Evolutionary conservation across 2,329 filamentous ascomycete species (phyloP), one percentile per base, ranked within the genome.

Genomic region (Phialophora verrucosa): DNA sequence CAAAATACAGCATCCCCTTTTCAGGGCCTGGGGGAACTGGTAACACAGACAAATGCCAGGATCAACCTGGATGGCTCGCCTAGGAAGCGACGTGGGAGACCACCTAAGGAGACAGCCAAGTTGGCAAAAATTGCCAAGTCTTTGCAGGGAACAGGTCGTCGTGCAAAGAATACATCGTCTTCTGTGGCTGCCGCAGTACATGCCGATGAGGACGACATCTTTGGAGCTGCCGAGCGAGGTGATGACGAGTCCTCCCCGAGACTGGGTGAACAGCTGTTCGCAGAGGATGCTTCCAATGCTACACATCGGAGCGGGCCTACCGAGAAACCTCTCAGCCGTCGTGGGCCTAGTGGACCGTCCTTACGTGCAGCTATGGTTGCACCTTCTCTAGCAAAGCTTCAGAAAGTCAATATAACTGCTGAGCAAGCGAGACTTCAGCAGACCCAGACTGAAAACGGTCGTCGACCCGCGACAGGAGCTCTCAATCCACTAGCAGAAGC

Each of bases 11-110:
- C 38, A 10, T 70, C 69, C 25, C 70, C 70, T 10, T 69, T 72
- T 63, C 68, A 70, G 31, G 65, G 65, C 11, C 59, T 27, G 10
- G 68, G 65, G 11, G 59, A 62, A 38, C 32, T 68, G 17, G 62
- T 63, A 12, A 68, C 57, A 3, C 56, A 44, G 38, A 63, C 64
- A 31, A 66, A 59, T n/a, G 64, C 64, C n/a, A 62, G 57, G 5
- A 65, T 71, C 4, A 63, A 71, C 47, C 54, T 71, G 11, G 68
- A 66, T 35, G 66, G 68, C 47, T 68, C 67, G 8, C 70, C 70
- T n/a, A 58, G 50, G 23, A 71, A 68, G 35, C 59, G 31, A n/a
- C 56, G 31, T 12, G 53, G 53, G 27, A 25, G 53, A 32, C 53
- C 53, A 14, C 53, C 4, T 35, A 31, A 62, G n/a, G 23, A 51